A percentile compares a stretch with the other conserved stretches of the same genome.
phyloP scores from a whole-genome alignment of 139 green algal genomes.

The Desmodesmus armatus region DNA sequence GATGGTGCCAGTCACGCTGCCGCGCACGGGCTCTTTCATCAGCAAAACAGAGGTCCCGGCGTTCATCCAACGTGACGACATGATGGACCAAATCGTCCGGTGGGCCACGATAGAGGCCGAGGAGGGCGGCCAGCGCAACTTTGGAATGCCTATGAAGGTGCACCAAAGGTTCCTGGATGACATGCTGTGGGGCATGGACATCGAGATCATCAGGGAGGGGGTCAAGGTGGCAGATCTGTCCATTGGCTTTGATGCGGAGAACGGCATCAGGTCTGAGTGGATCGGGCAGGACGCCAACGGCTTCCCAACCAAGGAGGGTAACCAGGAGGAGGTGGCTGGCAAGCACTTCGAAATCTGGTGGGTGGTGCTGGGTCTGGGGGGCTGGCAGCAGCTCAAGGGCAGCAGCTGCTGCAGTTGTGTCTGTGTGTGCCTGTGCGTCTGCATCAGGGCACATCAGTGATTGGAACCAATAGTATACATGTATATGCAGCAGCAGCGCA shows the following conservation, averaged over 20 bases:
- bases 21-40: slow-evolving; percentile 67
- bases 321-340: slow-evolving; percentile 69
- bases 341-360: slow-evolving; percentile 86
- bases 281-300: slow-evolving; percentile 78
- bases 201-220: slow-evolving; percentile 81
- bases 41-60: slow-evolving; percentile 82
- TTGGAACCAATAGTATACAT: not conserved
- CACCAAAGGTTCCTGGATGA: slow-evolving; percentile 43
- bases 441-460: not conserved
- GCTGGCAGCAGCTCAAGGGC: not conserved
- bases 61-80: slow-evolving; percentile 86
- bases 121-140: slow-evolving; percentile 78
- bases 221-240: slow-evolving; percentile 64
- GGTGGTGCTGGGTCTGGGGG: not conserved
- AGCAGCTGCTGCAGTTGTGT: not conserved
- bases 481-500: not conserved
- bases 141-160: slow-evolving; percentile 77
- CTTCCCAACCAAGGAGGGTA: slow-evolving; percentile 83
- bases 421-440: not conserved
- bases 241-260: slow-evolving; percentile 81
- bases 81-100: slow-evolving; percentile 84
- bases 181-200: slow-evolving; percentile 74
- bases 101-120: slow-evolving; percentile 78
- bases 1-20: slow-evolving; percentile 21
- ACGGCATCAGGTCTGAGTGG: slow-evolving; percentile 76